Evolutionary conservation across 2,329 filamentous ascomycete genomes (phyloP).

Genomic region (Diaporthe destruens): DNA sequence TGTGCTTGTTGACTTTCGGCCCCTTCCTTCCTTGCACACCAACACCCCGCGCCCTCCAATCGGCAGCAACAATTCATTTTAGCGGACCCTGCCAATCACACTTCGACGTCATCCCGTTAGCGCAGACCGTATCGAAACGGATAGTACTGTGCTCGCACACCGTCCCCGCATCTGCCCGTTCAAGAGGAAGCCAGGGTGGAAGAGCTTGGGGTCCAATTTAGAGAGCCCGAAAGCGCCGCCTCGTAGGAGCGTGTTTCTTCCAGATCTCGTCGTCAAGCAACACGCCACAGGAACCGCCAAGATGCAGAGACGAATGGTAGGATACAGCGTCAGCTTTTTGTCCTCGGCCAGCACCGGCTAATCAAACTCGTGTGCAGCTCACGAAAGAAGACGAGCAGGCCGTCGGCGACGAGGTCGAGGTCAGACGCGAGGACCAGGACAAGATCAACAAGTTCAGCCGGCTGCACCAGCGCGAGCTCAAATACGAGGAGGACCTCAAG

Average conservation of each 20-base stretch:
- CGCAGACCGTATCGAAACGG: background rate
- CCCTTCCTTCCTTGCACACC: background rate
- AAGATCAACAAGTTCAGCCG: conserved; percentile 99
- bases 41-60: conserved; percentile 13
- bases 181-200: conserved; percentile 8
- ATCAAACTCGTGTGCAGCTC: conserved; percentile 68
- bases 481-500: conserved; percentile 84
- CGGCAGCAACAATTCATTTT: conserved; percentile 28
- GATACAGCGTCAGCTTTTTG: conserved; percentile 38
- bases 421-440: conserved; percentile 96
- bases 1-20: conserved; percentile 33
- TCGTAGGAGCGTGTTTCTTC: background rate
- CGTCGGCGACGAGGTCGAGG: conserved; percentile 85
- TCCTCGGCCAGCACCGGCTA: conserved; percentile 16
- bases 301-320: conserved; percentile 72
- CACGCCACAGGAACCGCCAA: conserved; percentile 29
- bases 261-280: background rate
- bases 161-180: conserved; percentile 38
- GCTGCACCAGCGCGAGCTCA: conserved; percentile 86
- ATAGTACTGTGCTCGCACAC: conserved; percentile 29
- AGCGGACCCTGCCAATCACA: conserved; percentile 24
- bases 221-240: background rate
- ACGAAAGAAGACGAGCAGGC: conserved; percentile 92
- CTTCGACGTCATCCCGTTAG: conserved; percentile 30
- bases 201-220: conserved; percentile 23